Evolutionary conservation across 2,329 filamentous ascomycete genomes (phyloP).

Genomic region (Colletotrichum cereale): DNA sequence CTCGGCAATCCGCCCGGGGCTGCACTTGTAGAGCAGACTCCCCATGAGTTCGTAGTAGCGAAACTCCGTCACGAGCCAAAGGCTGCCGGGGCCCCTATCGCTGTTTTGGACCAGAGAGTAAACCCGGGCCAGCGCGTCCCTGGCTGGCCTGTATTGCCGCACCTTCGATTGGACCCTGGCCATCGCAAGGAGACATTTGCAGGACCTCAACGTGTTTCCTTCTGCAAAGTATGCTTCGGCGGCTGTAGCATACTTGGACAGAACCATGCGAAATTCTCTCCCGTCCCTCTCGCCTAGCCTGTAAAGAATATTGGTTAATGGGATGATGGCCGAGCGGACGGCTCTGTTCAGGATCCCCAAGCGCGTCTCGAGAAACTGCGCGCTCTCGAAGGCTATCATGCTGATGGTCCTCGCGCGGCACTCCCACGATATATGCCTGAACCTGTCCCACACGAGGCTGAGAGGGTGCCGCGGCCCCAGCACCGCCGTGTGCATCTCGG

Average conservation of each 20-base stretch:
- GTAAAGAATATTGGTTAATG: background rate
- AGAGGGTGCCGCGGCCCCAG: background rate
- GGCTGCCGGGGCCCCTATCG: background rate
- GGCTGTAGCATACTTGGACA: background rate
- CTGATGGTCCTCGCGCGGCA: background rate
- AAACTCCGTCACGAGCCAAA: background rate
- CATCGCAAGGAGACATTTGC: background rate
- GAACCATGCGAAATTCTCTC: background rate
- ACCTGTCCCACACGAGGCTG: background rate
- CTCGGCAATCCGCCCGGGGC: background rate
- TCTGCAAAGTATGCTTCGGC: background rate
- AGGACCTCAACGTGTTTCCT: background rate
- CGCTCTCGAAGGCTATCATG: background rate
- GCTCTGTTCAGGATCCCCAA: background rate
- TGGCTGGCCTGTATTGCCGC: background rate
- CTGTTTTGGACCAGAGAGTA: background rate
- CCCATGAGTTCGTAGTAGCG: background rate
- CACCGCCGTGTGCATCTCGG: background rate
- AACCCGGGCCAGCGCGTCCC: background rate
- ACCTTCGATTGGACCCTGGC: background rate
- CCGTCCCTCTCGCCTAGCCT: background rate
- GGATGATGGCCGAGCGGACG: background rate
- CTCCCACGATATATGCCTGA: background rate
- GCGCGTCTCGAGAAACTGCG: background rate
- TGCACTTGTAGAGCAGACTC: background rate